A percentile compares a stretch with the other conserved stretches of the same genome.
phyloP scores from a whole-genome alignment of 202 grass and related monocot species.

The Zizania palustris region DNA sequence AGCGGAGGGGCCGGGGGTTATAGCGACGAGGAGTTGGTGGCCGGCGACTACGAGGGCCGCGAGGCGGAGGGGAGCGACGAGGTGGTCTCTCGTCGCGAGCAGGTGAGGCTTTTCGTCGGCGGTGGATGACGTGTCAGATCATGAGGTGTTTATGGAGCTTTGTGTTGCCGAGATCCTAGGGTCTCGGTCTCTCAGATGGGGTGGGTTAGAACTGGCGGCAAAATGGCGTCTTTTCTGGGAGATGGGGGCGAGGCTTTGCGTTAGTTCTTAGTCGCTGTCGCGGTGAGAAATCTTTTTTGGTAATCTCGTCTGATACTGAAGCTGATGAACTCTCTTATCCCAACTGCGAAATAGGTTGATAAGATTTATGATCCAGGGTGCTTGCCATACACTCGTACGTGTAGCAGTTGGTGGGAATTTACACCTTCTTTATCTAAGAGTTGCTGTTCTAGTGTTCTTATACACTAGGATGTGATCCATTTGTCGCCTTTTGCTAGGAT shows the following conservation, averaged over 20 bases:
- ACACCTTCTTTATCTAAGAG: not conserved
- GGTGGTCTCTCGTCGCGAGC: constrained; percentile 52
- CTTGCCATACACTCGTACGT: not conserved
- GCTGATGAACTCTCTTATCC: not conserved
- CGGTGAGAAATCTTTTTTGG: not conserved
- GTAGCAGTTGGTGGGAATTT: not conserved
- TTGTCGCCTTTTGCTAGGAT: not conserved
- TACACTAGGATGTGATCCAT: not conserved
- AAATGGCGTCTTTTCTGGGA: not conserved
- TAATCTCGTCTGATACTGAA: not conserved
- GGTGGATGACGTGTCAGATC: not conserved
- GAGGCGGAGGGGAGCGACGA: constrained; percentile 56
- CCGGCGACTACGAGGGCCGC: constrained; percentile 43
- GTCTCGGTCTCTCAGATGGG: not conserved
- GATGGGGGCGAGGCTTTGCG: not conserved
- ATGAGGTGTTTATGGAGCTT: not conserved
- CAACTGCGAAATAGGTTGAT: not conserved
- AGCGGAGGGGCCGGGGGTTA: not conserved
- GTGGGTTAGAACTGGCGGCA: not conserved
- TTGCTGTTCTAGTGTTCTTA: not conserved
- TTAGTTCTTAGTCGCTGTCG: not conserved
- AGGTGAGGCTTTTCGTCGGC: constrained; percentile 41
- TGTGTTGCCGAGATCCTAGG: not conserved
- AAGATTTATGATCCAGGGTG: not conserved
- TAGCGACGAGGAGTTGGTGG: constrained; percentile 7